Evolutionary conservation across 2,329 filamentous ascomycete species (phyloP), one percentile per base, ranked within the genome.

Genomic region (Xylariales sp.): DNA sequence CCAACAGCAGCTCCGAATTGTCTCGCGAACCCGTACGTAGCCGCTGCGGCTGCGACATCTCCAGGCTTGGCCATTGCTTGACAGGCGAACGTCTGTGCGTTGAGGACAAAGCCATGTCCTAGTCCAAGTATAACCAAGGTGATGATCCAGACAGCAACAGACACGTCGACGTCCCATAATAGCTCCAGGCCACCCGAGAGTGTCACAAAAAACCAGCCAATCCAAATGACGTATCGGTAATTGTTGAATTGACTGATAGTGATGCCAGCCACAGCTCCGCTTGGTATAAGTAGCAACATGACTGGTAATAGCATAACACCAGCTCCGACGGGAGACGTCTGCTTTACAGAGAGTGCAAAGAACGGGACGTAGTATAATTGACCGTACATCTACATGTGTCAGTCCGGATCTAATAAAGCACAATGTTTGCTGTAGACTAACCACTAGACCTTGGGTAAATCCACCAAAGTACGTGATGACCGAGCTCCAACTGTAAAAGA

Each of bases 11-110:
- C 42, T 3, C 50, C 50, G 11, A 52, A 38, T 9, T 47, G 45
- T n/a, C 50, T 42, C 3, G 37, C 31, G 21, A 46, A 46, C 2
- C 34, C 31, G 20, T 46, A 46, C 5, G 37, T 41, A 1, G 42
- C 36, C 9, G 39, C 39, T 1, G 39, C 39, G 3, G 31, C 15
- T 5, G 40, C 31, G 11, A 45, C 20, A 21, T 45, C 38, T 15
- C 43, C 43, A 1, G 39, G 43, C 14, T 38, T 40, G 2, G 44
- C 49, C 15, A 51, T 43, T 2, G 50, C 50, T 20, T 50, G 49
- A 6, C 49, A 51, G 7, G 48, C 45, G n/a, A 52, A 52, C 3
- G 45, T 52, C 44, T 52, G 50, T 15, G 50, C 49, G 11, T 52
- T 52, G 19, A 52, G 42, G 8, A 52, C 47, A 28, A 48, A 40